Evolutionary conservation across 768 basidiomycete species (phyloP).

Genomic region (Infundibulicybe gibba): DNA sequence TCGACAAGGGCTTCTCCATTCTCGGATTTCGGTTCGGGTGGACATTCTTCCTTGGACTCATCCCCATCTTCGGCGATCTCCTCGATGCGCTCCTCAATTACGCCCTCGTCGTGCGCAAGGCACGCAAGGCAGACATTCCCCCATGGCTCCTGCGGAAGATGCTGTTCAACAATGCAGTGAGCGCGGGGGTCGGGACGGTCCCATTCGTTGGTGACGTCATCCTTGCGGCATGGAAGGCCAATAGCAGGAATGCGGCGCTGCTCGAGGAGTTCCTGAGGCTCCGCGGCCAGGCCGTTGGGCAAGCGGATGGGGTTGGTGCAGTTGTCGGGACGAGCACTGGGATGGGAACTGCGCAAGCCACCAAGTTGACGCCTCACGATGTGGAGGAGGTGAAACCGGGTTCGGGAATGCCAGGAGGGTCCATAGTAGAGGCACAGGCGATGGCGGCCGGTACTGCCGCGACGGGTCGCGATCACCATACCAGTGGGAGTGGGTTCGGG

Average conservation of each 20-base stretch:
- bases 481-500: too few species aligned
- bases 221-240: conserved; percentile 81
- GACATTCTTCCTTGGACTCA: conserved; percentile 62
- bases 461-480: too few species aligned
- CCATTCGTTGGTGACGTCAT: conserved; percentile 63
- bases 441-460: too few species aligned
- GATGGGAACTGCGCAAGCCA: too few species aligned
- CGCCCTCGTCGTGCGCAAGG: conserved; percentile 59
- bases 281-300: conserved; percentile 22
- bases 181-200: conserved; percentile 49
- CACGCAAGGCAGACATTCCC: conserved; percentile 54
- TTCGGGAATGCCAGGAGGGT: too few species aligned
- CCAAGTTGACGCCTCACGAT: too few species aligned
- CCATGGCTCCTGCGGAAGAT: conserved; percentile 55
- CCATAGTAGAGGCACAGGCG: too few species aligned
- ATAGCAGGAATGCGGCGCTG: conserved; percentile 83
- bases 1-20: conserved; percentile 70
- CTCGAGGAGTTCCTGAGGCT: conserved; percentile 82
- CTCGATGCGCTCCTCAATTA: conserved; percentile 56
- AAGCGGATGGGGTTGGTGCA: too few species aligned
- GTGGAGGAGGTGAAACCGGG: too few species aligned
- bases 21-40: conserved; percentile 74
- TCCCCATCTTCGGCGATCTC: conserved; percentile 56
- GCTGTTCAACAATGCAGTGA: conserved; percentile 62
- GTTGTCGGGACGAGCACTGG: too few species aligned